Percentiles rank a stretch among this genome's conserved stretches.
Conservation (phyloP, 108 stramenopile species). For the Licmophora abbreviata region DNA sequence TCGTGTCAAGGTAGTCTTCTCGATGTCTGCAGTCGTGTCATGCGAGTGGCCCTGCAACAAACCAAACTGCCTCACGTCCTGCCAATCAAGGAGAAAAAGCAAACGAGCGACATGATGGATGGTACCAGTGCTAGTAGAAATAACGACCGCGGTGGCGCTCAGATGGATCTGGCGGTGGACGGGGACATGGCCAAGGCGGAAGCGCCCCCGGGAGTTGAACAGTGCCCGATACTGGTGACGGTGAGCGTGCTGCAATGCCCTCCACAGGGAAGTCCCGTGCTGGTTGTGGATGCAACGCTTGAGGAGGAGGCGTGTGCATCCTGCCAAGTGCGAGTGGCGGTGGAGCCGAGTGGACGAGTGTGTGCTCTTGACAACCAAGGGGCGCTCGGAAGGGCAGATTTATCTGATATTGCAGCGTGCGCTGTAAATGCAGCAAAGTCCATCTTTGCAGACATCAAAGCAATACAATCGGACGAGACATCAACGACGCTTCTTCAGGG, state of each 20-base stretch:
- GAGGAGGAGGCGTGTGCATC: slow-evolving; percentile 69
- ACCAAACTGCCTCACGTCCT: slow-evolving; percentile 42
- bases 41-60: slow-evolving; percentile 37
- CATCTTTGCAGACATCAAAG: too few species aligned
- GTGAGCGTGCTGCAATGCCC: slow-evolving; percentile 33
- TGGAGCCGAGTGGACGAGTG: slow-evolving; percentile 34
- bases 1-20: slow-evolving; percentile 39
- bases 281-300: slow-evolving; percentile 50
- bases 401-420: too few species aligned
- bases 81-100: not conserved
- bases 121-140: slow-evolving; percentile 9
- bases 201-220: slow-evolving; percentile 29
- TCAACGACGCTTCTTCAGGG: too few species aligned
- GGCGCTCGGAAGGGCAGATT: slow-evolving; percentile 14
- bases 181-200: slow-evolving; percentile 38
- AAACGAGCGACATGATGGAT: slow-evolving; percentile 11
- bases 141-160: not conserved
- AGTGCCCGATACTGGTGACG: slow-evolving; percentile 51
- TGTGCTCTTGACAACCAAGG: slow-evolving; percentile 49
- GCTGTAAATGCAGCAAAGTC: too few species aligned
- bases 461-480: too few species aligned
- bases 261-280: slow-evolving; percentile 15
- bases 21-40: slow-evolving; percentile 48
- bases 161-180: slow-evolving; percentile 40
- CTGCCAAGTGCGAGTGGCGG: slow-evolving; percentile 41